phyloP scores from a whole-genome alignment of 106 monocot species.

The Dendrobium huoshanense region DNA sequence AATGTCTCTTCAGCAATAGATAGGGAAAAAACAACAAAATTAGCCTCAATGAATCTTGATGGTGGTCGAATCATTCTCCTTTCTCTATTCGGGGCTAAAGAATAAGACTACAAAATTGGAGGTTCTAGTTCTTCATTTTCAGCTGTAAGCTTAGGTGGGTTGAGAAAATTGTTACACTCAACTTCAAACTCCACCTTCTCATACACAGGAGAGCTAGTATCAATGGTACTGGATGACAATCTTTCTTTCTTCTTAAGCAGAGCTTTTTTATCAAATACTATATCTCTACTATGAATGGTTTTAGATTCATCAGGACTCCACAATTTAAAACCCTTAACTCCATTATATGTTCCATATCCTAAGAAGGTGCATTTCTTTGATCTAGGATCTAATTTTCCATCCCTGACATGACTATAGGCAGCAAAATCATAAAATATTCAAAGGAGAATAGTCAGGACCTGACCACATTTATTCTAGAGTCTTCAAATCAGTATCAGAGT shows the following conservation, averaged over 20 bases:
- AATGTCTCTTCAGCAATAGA: neutral
- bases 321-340: neutral
- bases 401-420: neutral
- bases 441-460: neutral
- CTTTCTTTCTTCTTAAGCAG: too few relatives aligned
- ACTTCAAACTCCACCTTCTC: neutral
- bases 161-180: neutral
- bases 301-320: too few relatives aligned
- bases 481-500: neutral
- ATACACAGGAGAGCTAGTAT: neutral
- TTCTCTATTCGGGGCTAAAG: neutral
- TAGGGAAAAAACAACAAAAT: neutral
- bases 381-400: neutral
- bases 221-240: too few relatives aligned
- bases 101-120: neutral
- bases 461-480: constrained; percentile 8
- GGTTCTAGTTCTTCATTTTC: neutral
- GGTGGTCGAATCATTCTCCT: neutral
- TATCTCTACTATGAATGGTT: too few relatives aligned
- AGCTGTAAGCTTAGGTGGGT: neutral
- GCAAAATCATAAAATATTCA: neutral
- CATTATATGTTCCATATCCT: neutral
- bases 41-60: neutral
- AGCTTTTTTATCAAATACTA: too few relatives aligned
- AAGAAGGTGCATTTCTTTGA: too few relatives aligned